Base-by-base conservation (phyloP, 1,139 yeast genomes). In the Taphrina wiesneri region DNA sequence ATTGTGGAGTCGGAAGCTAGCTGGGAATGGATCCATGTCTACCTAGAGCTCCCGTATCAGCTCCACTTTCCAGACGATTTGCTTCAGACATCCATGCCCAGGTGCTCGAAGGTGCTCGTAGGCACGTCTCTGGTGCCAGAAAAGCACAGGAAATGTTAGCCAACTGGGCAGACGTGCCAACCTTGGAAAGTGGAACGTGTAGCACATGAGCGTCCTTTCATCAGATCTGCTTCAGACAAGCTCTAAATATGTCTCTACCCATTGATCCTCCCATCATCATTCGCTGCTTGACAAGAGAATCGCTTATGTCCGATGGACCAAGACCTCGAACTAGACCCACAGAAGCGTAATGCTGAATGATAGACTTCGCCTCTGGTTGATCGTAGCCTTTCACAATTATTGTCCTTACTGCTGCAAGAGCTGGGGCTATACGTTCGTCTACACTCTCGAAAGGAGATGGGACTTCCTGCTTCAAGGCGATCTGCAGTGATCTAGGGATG, bases 331-430 rank as follows among this genome's bases (percentile, higher is more conserved):
- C 28, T 25, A 56, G 45, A 4, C 62, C 62, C 9, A 53, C 43
- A 19, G 52, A 45, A 4, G 62, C 62, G 30, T 56, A 56, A 53
- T 56, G 53, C 53, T 45, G 43, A 7, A 56, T 21, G 19, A 56
- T 36, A 13, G 62, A 56, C 23, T 43, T 56, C 19, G 62, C 62
- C 45, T 56, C 62, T 46, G 53, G 15, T 9, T 15, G 53, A 5
- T 39, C 45, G 28, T 56, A 56, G 15, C 17, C 30, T 4, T 17
- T 17, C 53, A 56, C 32, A n/a, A 23, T 21, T 1, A 56, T n/a
- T 15, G 15, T 25, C 21, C 21, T 45, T 6, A 46, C 52, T 15
- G 45, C 52, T 21, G 13, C 19, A n/a, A 56, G 21, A 6, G 36
- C 26, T 30, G 39, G 32, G 17, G 41, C 62, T 28, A 63, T 46